Percentiles rank a stretch among this genome's conserved stretches.
These are phyloP conservation scores for Colletotrichum falcatum DNA, from an alignment of 2,329 filamentous ascomycete species.

Conservation along the genomic window DNA sequence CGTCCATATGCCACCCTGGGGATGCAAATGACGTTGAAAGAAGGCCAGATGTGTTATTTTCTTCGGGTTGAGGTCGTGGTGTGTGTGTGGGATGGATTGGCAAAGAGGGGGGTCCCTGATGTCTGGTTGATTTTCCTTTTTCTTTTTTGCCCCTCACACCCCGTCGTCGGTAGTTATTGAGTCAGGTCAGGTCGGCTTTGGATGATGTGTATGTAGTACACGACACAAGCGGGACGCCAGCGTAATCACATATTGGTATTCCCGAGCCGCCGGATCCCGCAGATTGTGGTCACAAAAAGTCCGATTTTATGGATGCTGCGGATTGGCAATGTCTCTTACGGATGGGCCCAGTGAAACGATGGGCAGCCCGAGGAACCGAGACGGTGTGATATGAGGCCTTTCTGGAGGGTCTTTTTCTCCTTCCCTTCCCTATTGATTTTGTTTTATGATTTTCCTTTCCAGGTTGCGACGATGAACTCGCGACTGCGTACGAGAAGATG, in stretches of 20 bases:
- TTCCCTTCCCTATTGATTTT: neutral
- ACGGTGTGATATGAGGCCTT: conserved; percentile 20
- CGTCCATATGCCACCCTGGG: neutral
- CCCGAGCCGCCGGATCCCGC: conserved; percentile 40
- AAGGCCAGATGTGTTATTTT: conserved; percentile 34
- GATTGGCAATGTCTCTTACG: neutral
- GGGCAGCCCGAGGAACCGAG: neutral
- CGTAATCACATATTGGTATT: conserved; percentile 36
- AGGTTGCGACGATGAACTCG: no score
- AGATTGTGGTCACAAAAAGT: conserved; percentile 24
- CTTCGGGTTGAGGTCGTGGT: conserved; percentile 3
- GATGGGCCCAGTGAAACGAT: conserved; percentile 13
- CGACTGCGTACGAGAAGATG: no score
- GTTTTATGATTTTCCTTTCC: no score
- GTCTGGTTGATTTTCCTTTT: conserved; percentile 10
- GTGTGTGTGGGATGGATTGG: conserved; percentile 12
- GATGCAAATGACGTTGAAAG: conserved; percentile 36
- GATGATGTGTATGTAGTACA: conserved; percentile 20
- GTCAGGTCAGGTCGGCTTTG: conserved; percentile 10
- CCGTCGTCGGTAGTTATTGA: conserved; percentile 21
- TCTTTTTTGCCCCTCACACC: conserved; percentile 32
- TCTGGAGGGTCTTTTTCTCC: neutral
- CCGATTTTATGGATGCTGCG: conserved; percentile 3
- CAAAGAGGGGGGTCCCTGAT: conserved; percentile 28
- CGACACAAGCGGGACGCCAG: conserved; percentile 36